A percentile compares a stretch with the other conserved stretches of the same genome.
These are phyloP conservation scores for Lasiodiplodia sp. DNA, from an alignment of 2,329 filamentous ascomycete species.

Conservation along the genomic window DNA sequence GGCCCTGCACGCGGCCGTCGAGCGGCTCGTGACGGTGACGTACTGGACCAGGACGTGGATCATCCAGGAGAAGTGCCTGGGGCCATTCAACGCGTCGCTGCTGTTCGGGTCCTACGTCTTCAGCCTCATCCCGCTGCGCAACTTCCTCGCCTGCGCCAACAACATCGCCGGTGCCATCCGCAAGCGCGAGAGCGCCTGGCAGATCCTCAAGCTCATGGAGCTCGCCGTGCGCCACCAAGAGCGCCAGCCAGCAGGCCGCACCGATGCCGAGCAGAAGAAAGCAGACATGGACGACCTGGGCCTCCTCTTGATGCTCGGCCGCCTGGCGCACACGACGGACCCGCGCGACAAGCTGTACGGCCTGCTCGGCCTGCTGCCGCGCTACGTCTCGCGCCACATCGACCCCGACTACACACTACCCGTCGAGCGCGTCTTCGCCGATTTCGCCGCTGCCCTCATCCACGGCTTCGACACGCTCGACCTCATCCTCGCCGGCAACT, in stretches of 20 bases:
- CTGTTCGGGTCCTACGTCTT: constrained; percentile 10
- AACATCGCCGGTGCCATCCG: not conserved
- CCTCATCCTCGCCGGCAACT: constrained; percentile 2
- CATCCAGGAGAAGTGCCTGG: constrained; percentile 18
- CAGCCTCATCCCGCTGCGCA: constrained; percentile 13
- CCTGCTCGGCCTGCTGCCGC: constrained; percentile 6
- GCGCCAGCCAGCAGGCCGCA: not conserved
- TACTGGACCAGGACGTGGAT: constrained; percentile 20
- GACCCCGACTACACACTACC: not conserved
- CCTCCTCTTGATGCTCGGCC: constrained; percentile 1
- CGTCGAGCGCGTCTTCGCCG: constrained; percentile 2
- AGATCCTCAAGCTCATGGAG: constrained; percentile 11
- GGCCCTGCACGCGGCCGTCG: not conserved
- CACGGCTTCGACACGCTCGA: constrained; percentile 1
- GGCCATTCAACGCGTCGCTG: not conserved
- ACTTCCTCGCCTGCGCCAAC: constrained; percentile 4
- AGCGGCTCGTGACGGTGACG: not conserved
- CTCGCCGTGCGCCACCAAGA: not conserved
- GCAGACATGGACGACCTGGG: not conserved
- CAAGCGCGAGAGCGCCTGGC: not conserved
- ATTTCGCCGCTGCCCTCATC: constrained; percentile 7
- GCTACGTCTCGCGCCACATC: not conserved
- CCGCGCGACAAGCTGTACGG: constrained; percentile 11
- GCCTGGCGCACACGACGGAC: not conserved
- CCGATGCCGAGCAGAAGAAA: not conserved